Evolutionary conservation across 257 asterid genomes (phyloP).

Genomic region (Przewalskia tangutica): DNA sequence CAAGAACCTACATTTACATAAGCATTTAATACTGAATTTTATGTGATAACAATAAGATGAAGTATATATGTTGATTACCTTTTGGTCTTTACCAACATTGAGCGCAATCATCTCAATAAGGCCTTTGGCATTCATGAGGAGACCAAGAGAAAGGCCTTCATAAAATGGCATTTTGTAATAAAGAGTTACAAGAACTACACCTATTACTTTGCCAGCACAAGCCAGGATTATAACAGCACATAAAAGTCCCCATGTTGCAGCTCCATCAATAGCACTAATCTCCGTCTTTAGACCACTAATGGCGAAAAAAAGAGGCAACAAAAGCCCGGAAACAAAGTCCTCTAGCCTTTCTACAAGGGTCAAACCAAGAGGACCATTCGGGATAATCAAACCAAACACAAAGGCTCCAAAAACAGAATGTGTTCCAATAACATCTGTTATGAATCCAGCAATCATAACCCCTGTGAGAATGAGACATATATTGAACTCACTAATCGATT

Average conservation of each 20-base stretch:
- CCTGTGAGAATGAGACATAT: constrained; percentile 3
- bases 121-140: constrained; percentile 93
- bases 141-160: constrained; percentile 84
- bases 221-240: constrained; percentile 52
- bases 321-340: constrained; percentile 79
- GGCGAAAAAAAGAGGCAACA: constrained; percentile 81
- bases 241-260: constrained; percentile 50
- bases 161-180: constrained; percentile 65
- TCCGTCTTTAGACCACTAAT: constrained; percentile 84
- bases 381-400: constrained; percentile 73
- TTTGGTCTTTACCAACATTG: constrained; percentile 93
- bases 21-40: neutral
- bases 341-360: constrained; percentile 73
- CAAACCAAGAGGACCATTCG: constrained; percentile 78
- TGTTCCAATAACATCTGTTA: constrained; percentile 89
- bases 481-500: constrained; percentile 14
- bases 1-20: constrained; percentile 43
- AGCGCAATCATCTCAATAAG: constrained; percentile 91
- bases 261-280: constrained; percentile 33
- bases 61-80: constrained; percentile 24
- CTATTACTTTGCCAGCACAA: constrained; percentile 72
- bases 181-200: constrained; percentile 61
- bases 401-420: constrained; percentile 96
- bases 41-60: neutral
- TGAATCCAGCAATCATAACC: constrained; percentile 77